Conservation (phyloP, 768 basidiomycete species). For the Russula abietina region DNA sequence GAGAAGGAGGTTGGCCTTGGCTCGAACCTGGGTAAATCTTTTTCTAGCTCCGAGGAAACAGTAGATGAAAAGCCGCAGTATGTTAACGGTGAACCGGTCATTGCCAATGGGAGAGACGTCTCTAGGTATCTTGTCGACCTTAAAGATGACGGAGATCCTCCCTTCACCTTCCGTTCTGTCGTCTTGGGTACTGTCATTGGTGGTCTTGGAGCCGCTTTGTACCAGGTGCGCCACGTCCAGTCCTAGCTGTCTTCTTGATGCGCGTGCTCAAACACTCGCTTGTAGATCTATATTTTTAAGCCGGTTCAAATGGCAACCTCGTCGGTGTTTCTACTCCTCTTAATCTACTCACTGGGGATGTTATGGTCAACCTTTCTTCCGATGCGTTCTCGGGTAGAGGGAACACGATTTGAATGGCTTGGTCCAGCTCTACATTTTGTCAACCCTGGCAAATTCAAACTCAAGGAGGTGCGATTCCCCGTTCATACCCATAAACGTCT, state of each 20-base stretch:
- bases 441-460: conserved; percentile 50
- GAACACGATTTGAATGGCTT: conserved; percentile 39
- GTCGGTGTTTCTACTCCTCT: conserved; percentile 50
- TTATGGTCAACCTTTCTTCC: conserved; percentile 47
- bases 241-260: not conserved
- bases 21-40: not conserved
- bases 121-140: conserved; percentile 50
- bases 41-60: not conserved
- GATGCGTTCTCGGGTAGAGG: conserved; percentile 37
- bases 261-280: not conserved
- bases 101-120: conserved; percentile 41
- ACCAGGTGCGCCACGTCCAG: conserved; percentile 38
- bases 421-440: conserved; percentile 41
- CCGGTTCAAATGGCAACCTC: conserved; percentile 48
- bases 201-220: conserved; percentile 50
- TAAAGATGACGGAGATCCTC: conserved; percentile 51
- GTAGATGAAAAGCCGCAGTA: conserved; percentile 1
- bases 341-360: conserved; percentile 47
- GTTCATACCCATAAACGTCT: not conserved
- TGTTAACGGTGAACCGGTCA: conserved; percentile 28
- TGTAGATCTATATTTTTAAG: conserved; percentile 55
- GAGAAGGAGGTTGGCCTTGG: conserved; percentile 1
- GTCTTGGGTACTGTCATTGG: conserved; percentile 52
- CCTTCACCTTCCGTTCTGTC: conserved; percentile 52
- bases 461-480: conserved; percentile 47